Evolutionary conservation across 1,284 basidiomycete species (phyloP).

Genomic region (Heterobasidion annosum): DNA sequence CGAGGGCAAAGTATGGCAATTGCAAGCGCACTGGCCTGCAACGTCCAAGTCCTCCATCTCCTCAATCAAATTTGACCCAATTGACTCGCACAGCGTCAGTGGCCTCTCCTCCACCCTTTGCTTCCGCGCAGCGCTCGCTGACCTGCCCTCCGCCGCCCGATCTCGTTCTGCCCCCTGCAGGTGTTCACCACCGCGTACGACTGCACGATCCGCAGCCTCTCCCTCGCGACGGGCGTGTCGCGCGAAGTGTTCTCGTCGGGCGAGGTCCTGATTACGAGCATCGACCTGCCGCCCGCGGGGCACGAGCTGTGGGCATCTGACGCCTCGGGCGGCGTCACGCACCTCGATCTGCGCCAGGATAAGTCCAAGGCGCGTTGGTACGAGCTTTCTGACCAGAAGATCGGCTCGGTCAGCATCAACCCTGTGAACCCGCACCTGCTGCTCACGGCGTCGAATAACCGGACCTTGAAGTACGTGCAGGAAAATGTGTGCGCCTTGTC

Average conservation of each 20-base stretch:
- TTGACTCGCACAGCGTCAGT: slow-evolving; percentile 59
- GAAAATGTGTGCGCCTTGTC: no score
- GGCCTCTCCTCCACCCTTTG: background rate
- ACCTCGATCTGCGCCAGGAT: slow-evolving; percentile 61
- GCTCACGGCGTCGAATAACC: slow-evolving; percentile 66
- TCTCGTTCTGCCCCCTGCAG: slow-evolving; percentile 24
- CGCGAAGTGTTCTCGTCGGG: slow-evolving; percentile 55
- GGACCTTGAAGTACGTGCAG: slow-evolving; percentile 45
- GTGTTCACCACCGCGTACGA: slow-evolving; percentile 75
- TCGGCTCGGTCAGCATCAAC: slow-evolving; percentile 70
- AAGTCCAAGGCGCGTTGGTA: slow-evolving; percentile 50
- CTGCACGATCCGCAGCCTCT: slow-evolving; percentile 62
- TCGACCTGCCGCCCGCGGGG: slow-evolving; percentile 58
- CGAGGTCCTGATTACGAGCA: slow-evolving; percentile 50
- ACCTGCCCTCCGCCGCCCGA: background rate
- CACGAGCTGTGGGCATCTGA: slow-evolving; percentile 79
- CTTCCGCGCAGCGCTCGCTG: background rate
- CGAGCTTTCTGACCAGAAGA: slow-evolving; percentile 58
- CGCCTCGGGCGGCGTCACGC: slow-evolving; percentile 53
- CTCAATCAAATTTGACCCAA: slow-evolving; percentile 62
- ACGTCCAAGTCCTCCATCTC: slow-evolving; percentile 72
- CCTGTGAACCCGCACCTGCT: slow-evolving; percentile 58
- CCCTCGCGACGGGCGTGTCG: slow-evolving; percentile 60
- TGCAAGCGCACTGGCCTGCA: slow-evolving; percentile 77
- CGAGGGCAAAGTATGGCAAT: slow-evolving; percentile 68